phyloP scores from a whole-genome alignment of 129 eudicot genomes.

The Heracleum sosnowskyi region DNA sequence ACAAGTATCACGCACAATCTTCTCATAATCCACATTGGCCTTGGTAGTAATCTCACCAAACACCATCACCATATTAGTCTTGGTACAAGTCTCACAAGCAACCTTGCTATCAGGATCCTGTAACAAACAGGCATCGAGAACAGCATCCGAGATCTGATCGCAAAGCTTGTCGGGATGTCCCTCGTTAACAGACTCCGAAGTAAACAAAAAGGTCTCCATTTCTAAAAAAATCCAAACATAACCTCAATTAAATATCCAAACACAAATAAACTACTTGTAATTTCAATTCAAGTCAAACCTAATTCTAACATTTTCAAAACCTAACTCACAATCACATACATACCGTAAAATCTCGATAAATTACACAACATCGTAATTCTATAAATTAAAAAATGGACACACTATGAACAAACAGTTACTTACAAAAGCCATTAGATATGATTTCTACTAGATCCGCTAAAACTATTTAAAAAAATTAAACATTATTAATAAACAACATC shows the following conservation, averaged over 20 bases:
- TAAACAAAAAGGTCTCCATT: slow-evolving; percentile 28
- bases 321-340: background rate
- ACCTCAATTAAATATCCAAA: background rate
- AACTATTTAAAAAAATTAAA: too few relatives aligned
- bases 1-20: slow-evolving; percentile 27
- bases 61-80: slow-evolving; percentile 21
- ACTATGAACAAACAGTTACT: too few relatives aligned
- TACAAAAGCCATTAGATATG: too few relatives aligned
- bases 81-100: slow-evolving; percentile 25
- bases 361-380: too few relatives aligned
- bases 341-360: background rate
- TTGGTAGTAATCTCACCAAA: slow-evolving; percentile 27
- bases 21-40: slow-evolving; percentile 27
- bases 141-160: slow-evolving; percentile 26
- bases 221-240: background rate
- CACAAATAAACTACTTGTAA: background rate
- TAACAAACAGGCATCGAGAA: slow-evolving; percentile 23
- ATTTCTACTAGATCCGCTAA: too few relatives aligned
- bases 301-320: background rate
- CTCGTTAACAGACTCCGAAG: slow-evolving; percentile 29
- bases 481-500: too few relatives aligned
- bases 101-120: slow-evolving; percentile 28
- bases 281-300: background rate
- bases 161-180: slow-evolving; percentile 29
- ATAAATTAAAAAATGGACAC: too few relatives aligned